These are phyloP conservation scores for Amanita rubescens DNA, from an alignment of 768 basidiomycete species.

Conservation along the genomic window DNA sequence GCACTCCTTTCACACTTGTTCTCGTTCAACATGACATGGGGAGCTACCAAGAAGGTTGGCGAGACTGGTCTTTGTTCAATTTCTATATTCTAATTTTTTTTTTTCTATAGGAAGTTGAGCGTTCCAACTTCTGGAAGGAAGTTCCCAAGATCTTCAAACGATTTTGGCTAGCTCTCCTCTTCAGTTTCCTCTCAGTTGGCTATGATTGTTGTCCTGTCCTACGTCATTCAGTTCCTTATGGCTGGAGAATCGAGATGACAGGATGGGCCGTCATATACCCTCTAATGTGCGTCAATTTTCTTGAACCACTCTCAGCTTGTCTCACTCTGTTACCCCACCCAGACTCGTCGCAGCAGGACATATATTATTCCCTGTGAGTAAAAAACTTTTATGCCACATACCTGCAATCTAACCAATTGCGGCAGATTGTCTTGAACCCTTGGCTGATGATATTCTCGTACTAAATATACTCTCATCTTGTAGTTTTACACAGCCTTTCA, in stretches of 20 bases:
- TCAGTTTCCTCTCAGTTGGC: constrained; percentile 46
- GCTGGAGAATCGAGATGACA: constrained; percentile 53
- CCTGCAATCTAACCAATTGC: constrained; percentile 5
- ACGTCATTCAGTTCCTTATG: constrained; percentile 46
- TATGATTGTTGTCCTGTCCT: constrained; percentile 51
- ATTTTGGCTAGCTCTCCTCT: constrained; percentile 58
- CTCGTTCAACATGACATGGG: constrained; percentile 75
- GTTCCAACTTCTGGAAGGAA: constrained; percentile 87
- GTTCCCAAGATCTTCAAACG: constrained; percentile 78
- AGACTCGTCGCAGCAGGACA: constrained; percentile 62
- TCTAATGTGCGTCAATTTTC: constrained; percentile 42
- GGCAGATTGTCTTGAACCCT: constrained; percentile 75
- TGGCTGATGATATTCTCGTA: constrained; percentile 84
- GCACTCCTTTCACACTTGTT: constrained; percentile 65
- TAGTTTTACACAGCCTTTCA: not conserved
- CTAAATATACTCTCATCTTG: constrained; percentile 16
- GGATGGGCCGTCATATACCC: constrained; percentile 78
- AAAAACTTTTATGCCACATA: not conserved
- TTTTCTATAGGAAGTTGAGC: constrained; percentile 63
- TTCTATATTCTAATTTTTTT: not conserved
- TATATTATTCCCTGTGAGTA: constrained; percentile 65
- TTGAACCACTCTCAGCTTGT: constrained; percentile 5
- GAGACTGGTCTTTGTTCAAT: not conserved
- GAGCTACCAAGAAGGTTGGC: constrained; percentile 59
- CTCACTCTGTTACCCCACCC: constrained; percentile 6